These are phyloP conservation scores for Candida palmyrensis DNA, from an alignment of 805 yeast species.

Conservation along the genomic window DNA sequence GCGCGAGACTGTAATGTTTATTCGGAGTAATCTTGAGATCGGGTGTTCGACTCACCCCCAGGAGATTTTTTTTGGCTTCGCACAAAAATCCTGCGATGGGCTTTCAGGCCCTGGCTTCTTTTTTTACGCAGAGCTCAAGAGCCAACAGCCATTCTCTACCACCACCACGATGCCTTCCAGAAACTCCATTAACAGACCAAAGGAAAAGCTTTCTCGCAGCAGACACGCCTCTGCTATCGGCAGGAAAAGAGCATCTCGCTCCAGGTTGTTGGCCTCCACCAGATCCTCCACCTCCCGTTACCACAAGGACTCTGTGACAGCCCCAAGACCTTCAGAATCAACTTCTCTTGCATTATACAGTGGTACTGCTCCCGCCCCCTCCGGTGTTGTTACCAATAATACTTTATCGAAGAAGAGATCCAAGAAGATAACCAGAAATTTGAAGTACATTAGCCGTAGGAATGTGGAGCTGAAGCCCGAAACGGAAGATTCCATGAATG, in stretches of 20 bases:
- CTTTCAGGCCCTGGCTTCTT: background rate
- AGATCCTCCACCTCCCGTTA: constrained; percentile 40
- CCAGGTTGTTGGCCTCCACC: constrained; percentile 34
- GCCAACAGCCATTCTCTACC: background rate
- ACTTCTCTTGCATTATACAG: constrained; percentile 41
- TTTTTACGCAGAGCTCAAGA: constrained; percentile 1
- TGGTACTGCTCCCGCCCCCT: constrained; percentile 17
- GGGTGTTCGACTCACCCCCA: constrained; percentile 49
- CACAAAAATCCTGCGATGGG: constrained; percentile 4
- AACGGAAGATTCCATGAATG: constrained; percentile 50
- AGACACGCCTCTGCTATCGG: constrained; percentile 47
- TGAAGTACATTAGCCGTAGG: constrained; percentile 63
- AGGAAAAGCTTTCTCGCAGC: constrained; percentile 47
- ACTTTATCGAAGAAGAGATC: constrained; percentile 75
- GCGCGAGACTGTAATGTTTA: constrained; percentile 43
- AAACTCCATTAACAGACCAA: constrained; percentile 79
- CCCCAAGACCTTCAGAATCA: constrained; percentile 39
- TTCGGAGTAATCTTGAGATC: constrained; percentile 41
- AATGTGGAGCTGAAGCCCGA: constrained; percentile 42
- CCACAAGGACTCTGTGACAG: constrained; percentile 28
- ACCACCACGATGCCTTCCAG: constrained; percentile 62
- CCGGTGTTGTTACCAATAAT: constrained; percentile 43
- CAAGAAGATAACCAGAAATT: constrained; percentile 74
- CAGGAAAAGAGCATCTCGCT: constrained; percentile 52
- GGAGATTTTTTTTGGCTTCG: constrained; percentile 23